Evolutionary conservation across 495 filamentous ascomycete species (phyloP).

Genomic region (Neurospora hispaniola): DNA sequence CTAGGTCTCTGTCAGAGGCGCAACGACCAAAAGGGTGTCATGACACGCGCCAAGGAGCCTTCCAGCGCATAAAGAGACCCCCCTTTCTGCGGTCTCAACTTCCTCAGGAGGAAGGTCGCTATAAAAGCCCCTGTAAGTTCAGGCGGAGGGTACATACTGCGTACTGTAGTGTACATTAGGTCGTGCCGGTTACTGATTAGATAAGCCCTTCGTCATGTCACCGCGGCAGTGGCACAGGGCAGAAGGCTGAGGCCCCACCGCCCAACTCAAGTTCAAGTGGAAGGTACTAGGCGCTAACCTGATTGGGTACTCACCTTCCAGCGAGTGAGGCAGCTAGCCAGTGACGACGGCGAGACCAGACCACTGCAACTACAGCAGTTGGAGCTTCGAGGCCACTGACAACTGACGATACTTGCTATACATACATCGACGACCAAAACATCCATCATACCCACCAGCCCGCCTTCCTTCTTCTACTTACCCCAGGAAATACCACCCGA

Average conservation of each 20-base stretch:
- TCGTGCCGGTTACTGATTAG: not conserved
- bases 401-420: not conserved
- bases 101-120: not conserved
- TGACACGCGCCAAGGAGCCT: slow-evolving; percentile 3
- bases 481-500: not conserved
- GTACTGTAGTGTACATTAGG: no score
- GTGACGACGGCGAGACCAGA: slow-evolving; percentile 20
- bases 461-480: not conserved
- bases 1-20: not conserved
- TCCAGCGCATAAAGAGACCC: not conserved
- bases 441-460: slow-evolving; percentile 2
- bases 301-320: slow-evolving; percentile 21
- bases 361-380: not conserved
- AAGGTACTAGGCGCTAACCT: slow-evolving; percentile 10
- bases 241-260: not conserved
- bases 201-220: not conserved
- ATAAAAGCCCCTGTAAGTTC: not conserved
- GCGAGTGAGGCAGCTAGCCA: slow-evolving; percentile 23
- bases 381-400: not conserved
- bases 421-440: slow-evolving; percentile 2
- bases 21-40: not conserved
- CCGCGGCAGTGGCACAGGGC: not conserved
- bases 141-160: not conserved
- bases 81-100: not conserved
- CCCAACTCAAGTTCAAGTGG: not conserved